These are phyloP conservation scores for Aspergillus luchuensis DNA, from an alignment of 2,329 filamentous ascomycete genomes.

Conservation along the genomic window DNA sequence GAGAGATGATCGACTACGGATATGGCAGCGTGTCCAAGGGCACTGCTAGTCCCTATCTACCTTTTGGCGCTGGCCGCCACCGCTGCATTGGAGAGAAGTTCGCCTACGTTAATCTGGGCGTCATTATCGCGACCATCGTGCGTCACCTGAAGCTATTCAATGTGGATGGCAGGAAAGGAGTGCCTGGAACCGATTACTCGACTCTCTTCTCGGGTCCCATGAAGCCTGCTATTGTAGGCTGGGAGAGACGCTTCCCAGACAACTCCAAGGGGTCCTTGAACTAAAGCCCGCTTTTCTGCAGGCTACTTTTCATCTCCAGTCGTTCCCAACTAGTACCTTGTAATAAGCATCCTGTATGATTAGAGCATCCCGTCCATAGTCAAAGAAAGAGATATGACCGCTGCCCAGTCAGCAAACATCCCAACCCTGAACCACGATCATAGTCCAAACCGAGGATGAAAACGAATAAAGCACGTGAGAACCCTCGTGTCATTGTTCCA, in stretches of 20 bases:
- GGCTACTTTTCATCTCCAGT: not conserved
- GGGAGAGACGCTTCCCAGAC: conserved; percentile 21
- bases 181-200: conserved; percentile 67
- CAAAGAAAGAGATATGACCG: not conserved
- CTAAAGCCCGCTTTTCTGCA: not conserved
- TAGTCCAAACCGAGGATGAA: not conserved
- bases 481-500: not conserved
- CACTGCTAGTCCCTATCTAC: conserved; percentile 64
- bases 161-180: conserved; percentile 55
- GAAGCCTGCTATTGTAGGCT: conserved; percentile 22
- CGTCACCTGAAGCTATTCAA: conserved; percentile 63
- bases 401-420: not conserved
- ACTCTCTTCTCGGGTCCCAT: conserved; percentile 23
- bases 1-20: conserved; percentile 63
- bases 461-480: not conserved
- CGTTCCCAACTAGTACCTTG: conserved; percentile 2
- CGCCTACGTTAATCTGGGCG: conserved; percentile 68
- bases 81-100: conserved; percentile 77
- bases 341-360: conserved; percentile 1
- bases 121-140: conserved; percentile 65
- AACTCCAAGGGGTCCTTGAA: not conserved
- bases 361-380: not conserved
- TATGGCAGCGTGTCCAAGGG: conserved; percentile 64
- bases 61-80: conserved; percentile 72
- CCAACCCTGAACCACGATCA: not conserved